Base-by-base conservation (phyloP, 768 basidiomycete species). In the Lactarius evosmus region DNA sequence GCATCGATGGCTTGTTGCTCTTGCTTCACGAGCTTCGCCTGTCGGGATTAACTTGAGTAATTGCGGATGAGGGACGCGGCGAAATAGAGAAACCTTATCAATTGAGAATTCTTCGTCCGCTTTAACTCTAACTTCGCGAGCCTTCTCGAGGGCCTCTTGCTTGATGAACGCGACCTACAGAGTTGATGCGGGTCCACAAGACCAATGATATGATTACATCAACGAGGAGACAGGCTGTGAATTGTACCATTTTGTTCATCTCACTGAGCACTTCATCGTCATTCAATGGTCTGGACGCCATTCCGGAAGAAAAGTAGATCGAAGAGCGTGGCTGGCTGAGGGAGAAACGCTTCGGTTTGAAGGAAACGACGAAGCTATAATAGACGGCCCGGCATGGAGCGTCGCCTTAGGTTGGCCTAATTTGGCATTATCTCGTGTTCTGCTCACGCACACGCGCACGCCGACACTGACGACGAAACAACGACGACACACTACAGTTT, bases 61-160 rank as follows among this genome's bases (percentile, higher is more conserved):
- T 12, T 27, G 16, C 51, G n/a, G 30, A 40, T 32, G 22, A 19
- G 16, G 32, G 55, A 38, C 1, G 50, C 11, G 25, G 36, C 36
- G 14, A 55, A 49, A 32, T 40, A 8, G 52, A 36, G 64, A 46
- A 30, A 87, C 95, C 85, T 99, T 99, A 75, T 99, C 97, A 69
- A 99, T 98, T 22, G 96, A 91, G 73, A 98, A 98, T 78, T 99
- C 96, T 75, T 98, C 95, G 66, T 99, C 95, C 0, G 97, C 96
- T 76, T 99, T 99, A 65, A 98, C 93, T 67, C 84, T 88, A 66
- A 99, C 95, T 78, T 99, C 97, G 8, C 97, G 82, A 1, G 94
- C 95, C 78, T 99, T 99, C 80, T 99, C 96, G 68, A 92, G 76
- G 4, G 96, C 96, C 77, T 99, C 97, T 73, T 98, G 97, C 78